Base-by-base conservation (phyloP, 331 rosid species). In the Erythrophleum ivorense region DNA sequence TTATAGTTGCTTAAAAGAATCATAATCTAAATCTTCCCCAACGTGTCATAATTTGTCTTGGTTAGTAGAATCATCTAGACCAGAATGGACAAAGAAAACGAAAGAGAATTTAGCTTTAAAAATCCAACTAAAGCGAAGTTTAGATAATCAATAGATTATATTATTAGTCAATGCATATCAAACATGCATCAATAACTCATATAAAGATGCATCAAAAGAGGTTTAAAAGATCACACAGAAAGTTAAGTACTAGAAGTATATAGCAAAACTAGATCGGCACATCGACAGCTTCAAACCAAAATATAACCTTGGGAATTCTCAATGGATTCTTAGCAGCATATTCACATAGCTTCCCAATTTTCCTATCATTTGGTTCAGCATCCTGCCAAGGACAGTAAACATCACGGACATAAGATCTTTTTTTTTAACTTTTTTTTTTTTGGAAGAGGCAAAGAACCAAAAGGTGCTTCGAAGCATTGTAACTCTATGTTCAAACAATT, bases 281-380 rank as follows among this genome's bases (percentile, higher is more conserved):
- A 55, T 24, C 11, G 34, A 75, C 9, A 38, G 31, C 60, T 75
- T 54, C 41, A 7, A 13, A 13, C 54, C 54, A 78, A 54, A 49
- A 18, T 14, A 69, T 81, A 80, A 95, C 98, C 93, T 95, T 90
- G 73, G 98, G 98, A 80, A 95, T 90, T 60, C 98, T 90, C 86
- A 95, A 65, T 0, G 97, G 97, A 66, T 95, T 95, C 87, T 91
- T 93, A 18, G 92, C 83, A 75, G 94, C 98, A 86, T 95, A 95
- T 41, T 90, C 98, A 48, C 98, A 90, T 53, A 95, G 93, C 84
- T 95, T 95, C 64, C 86, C 92, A 76, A 95, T 89, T 86, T 92
- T 92, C 64, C 97, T 87, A 77, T 93, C 98, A 78, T 91, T 90
- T 64, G 87, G 91, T 80, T 89, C 95, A 86, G 90, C 97, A 46